These are phyloP conservation scores for Aegilops sharonensis DNA, from an alignment of 176 grass and related monocot species.

Conservation along the genomic window DNA sequence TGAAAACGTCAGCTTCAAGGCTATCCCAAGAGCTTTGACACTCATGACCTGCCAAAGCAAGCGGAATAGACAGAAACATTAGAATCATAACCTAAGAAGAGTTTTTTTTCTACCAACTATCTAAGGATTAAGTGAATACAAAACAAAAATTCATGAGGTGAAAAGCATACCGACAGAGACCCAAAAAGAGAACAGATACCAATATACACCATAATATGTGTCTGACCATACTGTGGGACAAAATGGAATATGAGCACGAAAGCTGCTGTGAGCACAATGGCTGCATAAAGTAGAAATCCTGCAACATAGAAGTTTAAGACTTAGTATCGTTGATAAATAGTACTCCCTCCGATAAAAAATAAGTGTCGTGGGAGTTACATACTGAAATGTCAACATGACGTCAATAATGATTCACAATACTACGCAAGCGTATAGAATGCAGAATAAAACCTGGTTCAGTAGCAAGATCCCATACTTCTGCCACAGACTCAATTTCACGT, in stretches of 20 bases:
- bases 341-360: no score
- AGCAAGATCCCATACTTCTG: slow-evolving; percentile 93
- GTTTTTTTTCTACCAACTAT: background rate
- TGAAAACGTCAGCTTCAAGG: slow-evolving; percentile 94
- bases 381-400: background rate
- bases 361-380: background rate
- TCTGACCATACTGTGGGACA: slow-evolving; percentile 82
- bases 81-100: background rate
- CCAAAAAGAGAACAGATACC: slow-evolving; percentile 83
- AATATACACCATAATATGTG: slow-evolving; percentile 83
- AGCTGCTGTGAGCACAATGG: slow-evolving; percentile 57
- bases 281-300: slow-evolving; percentile 76
- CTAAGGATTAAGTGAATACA: slow-evolving; percentile 1
- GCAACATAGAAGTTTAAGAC: slow-evolving; percentile 35
- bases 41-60: slow-evolving; percentile 86
- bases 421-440: background rate
- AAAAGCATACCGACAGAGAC: slow-evolving; percentile 67
- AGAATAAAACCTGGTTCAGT: slow-evolving; percentile 75
- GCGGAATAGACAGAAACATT: background rate
- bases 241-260: slow-evolving; percentile 72
- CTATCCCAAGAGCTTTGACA: slow-evolving; percentile 96
- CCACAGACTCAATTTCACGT: slow-evolving; percentile 81
- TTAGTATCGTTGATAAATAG: slow-evolving; percentile 2
- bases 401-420: background rate
- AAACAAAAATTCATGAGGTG: slow-evolving; percentile 3